These are phyloP conservation scores for Metschnikowia anglica DNA, from an alignment of 805 yeast species.

Conservation along the genomic window DNA sequence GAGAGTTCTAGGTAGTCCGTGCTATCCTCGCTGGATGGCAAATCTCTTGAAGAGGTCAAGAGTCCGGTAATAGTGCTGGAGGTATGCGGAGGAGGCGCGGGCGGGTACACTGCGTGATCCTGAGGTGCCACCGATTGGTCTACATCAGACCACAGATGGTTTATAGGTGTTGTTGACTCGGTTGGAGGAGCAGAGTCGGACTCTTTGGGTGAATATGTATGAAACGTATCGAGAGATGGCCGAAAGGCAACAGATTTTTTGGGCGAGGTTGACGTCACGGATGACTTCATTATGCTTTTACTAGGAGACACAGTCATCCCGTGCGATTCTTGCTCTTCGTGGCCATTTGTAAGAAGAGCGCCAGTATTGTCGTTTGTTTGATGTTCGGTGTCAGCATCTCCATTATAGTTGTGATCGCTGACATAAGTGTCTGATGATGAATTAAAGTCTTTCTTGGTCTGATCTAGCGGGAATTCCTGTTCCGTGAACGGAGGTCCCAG, in stretches of 20 bases:
- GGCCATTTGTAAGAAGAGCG: neutral
- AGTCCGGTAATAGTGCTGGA: constrained; percentile 21
- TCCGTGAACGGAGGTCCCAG: neutral
- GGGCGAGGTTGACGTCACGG: constrained; percentile 30
- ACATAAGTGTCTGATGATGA: constrained; percentile 45
- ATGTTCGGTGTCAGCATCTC: constrained; percentile 1
- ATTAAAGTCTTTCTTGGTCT: constrained; percentile 30
- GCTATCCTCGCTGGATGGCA: neutral
- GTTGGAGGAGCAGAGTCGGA: neutral
- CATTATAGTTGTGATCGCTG: constrained; percentile 27
- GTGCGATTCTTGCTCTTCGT: constrained; percentile 1
- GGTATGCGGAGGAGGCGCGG: constrained; percentile 22
- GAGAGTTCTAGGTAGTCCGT: constrained; percentile 17
- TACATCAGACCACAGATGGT: constrained; percentile 18
- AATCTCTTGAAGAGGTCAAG: constrained; percentile 3
- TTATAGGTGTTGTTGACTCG: constrained; percentile 3
- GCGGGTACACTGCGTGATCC: constrained; percentile 14
- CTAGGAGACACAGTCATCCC: constrained; percentile 36
- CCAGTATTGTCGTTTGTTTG: neutral
- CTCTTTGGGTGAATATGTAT: constrained; percentile 12
- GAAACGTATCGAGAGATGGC: constrained; percentile 17
- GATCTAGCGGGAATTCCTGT: neutral
- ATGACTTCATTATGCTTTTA: constrained; percentile 38
- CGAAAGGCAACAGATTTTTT: constrained; percentile 39
- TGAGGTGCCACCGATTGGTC: constrained; percentile 7